Percentiles rank a stretch among this genome's conserved stretches.
These are phyloP conservation scores for Crithidia acanthocephali DNA, from an alignment of 208 protist genomes.

Conservation along the genomic window DNA sequence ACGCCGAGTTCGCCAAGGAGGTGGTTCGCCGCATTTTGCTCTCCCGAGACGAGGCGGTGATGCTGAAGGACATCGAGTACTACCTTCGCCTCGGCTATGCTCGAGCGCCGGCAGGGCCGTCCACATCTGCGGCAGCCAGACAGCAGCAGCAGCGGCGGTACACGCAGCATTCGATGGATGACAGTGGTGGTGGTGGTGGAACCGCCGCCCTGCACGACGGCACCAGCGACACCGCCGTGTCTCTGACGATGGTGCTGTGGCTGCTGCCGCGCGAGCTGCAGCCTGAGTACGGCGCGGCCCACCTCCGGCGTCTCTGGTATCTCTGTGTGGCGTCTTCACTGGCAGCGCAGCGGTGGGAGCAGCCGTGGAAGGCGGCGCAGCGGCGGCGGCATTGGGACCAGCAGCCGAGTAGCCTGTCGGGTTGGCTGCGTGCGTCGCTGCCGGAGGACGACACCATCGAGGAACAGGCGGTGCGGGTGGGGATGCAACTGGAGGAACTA, in stretches of 20 bases:
- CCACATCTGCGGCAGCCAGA: not conserved
- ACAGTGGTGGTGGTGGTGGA: not conserved
- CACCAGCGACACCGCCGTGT: conserved; percentile 13
- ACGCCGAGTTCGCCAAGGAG: conserved; percentile 34
- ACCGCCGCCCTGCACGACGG: not conserved
- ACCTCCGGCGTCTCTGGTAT: conserved; percentile 45
- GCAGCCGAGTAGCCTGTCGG: conserved; percentile 36
- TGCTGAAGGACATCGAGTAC: conserved; percentile 39
- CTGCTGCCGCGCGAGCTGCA: conserved; percentile 47
- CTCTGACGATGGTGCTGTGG: conserved; percentile 43
- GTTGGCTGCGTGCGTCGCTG: conserved; percentile 34
- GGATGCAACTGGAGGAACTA: conserved; percentile 43
- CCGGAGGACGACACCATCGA: conserved; percentile 37
- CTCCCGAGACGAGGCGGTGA: conserved; percentile 15
- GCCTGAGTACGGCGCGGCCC: conserved; percentile 43
- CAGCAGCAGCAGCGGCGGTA: not conserved
- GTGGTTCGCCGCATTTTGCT: conserved; percentile 24
- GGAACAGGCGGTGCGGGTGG: conserved; percentile 24
- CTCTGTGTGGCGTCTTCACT: conserved; percentile 32
- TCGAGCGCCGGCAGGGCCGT: not conserved
- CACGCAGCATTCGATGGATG: not conserved
- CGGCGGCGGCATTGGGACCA: conserved; percentile 42
- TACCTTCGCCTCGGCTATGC: conserved; percentile 26
- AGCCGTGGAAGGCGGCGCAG: conserved; percentile 32
- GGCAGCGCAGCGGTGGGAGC: conserved; percentile 19